Evolutionary conservation across 2,329 filamentous ascomycete genomes (phyloP).

Genomic region (Knoxdaviesia capensis): DNA sequence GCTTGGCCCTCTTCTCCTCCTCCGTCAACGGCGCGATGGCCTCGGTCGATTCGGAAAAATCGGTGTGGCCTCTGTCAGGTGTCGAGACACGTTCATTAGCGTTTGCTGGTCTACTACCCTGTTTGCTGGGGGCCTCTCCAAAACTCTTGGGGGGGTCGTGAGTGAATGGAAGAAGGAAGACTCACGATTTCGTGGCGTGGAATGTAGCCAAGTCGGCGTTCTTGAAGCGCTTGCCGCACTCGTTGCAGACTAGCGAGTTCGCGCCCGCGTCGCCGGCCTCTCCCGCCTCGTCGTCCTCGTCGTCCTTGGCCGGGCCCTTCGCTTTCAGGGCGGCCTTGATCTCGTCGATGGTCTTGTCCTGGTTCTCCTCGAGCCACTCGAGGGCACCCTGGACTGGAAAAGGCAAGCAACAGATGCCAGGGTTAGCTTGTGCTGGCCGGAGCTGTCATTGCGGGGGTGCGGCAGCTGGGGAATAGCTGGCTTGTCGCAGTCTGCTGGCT

Average conservation of each 20-base stretch:
- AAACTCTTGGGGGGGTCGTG: neutral
- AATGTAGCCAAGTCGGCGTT: conserved; percentile 67
- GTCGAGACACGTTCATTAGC: too few species aligned
- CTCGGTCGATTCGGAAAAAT: conserved; percentile 87
- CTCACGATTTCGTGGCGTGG: conserved; percentile 70
- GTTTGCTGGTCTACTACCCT: too few species aligned
- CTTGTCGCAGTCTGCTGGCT: neutral
- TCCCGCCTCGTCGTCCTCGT: conserved; percentile 27
- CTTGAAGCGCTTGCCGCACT: conserved; percentile 82
- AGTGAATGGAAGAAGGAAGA: conserved; percentile 2
- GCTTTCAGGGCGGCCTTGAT: conserved; percentile 30
- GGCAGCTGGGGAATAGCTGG: neutral
- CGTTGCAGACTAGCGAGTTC: conserved; percentile 76
- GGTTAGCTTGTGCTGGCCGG: neutral
- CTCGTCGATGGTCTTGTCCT: conserved; percentile 71
- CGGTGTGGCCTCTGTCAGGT: conserved; percentile 47
- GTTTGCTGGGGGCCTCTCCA: too few species aligned
- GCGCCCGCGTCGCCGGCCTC: conserved; percentile 43
- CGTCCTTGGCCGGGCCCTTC: conserved; percentile 9
- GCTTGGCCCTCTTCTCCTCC: conserved; percentile 67
- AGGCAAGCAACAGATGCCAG: conserved; percentile 1
- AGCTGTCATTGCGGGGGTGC: too few species aligned
- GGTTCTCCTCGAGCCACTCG: conserved; percentile 85
- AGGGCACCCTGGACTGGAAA: conserved; percentile 62
- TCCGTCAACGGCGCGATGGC: conserved; percentile 80